Base-by-base conservation (phyloP, 768 basidiomycete genomes). In the Russula olivacea region DNA sequence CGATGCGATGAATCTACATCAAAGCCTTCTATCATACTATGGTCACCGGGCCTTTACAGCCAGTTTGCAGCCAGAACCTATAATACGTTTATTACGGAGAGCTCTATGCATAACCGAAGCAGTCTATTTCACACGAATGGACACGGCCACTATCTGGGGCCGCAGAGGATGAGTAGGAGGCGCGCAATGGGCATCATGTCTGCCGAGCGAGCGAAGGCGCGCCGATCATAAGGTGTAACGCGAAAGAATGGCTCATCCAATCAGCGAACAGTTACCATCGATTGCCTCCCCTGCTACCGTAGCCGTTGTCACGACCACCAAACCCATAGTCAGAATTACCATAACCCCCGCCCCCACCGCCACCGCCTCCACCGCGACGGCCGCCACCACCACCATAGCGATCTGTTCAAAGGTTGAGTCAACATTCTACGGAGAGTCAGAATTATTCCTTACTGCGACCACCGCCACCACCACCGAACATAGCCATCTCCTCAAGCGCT, bases 401-500 rank as follows among this genome's bases (percentile, higher is more conserved):
- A 67, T 80, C 88, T 91, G 62, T 0, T 66, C 14, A 47, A 21
- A 43, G 52, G 58, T 66, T 68, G 40, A 72, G 49, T 57, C 17
- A 15, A 25, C 17, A 43, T 41, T 28, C 30, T 21, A 52, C 19
- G 43, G 28, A 7, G 7, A 2, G 56, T 58, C 52, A 34, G 10
- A 25, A 23, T 38, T 6, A 48, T 47, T 12, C 76, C 84, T 53
- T 66, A 88, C 87, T 82, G 74, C 89, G 80, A 64, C 87, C 84
- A 56, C 85, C 88, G 25, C 90, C 89, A 12, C 92, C 88, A 48
- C 90, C 88, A 54, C 91, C 85, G 73, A 85, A 94, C 79, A 86
- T 86, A 0, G 82, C 82, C 94, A 97, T 96, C 76, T 97, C 91
- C 74, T 95, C 89, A 0, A 99, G 79, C 70, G 96, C 91, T 61